These are phyloP conservation scores for Sphagnum tenellum DNA, from an alignment of 225 moss, liverwort and hornwort genomes.

Conservation along the genomic window DNA sequence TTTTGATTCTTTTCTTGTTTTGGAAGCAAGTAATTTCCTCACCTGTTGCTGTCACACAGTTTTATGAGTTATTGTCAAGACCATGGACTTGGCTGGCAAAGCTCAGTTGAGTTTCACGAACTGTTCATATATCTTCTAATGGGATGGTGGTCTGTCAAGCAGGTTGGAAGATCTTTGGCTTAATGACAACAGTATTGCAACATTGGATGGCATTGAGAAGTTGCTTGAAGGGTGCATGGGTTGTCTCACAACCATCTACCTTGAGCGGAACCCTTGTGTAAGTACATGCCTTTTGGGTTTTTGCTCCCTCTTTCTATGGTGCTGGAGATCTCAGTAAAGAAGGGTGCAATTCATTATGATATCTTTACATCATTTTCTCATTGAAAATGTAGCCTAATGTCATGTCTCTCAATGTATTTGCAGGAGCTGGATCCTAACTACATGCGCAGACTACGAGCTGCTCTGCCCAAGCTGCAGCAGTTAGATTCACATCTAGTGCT, in stretches of 20 bases:
- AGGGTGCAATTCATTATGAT: no score
- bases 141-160: conserved; percentile 11
- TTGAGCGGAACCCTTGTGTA: conserved; percentile 90
- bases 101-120: no score
- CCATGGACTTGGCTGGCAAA: no score
- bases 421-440: conserved; percentile 63
- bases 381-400: no score
- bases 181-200: conserved; percentile 72
- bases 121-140: no score
- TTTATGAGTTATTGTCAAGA: no score
- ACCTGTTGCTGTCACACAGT: no score
- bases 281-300: conserved; percentile 6
- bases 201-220: conserved; percentile 56
- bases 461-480: conserved; percentile 84
- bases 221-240: conserved; percentile 60
- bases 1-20: no score
- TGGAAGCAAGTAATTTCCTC: no score
- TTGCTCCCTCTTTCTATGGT: no score
- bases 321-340: no score
- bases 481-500: conserved; percentile 62
- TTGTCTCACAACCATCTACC: conserved; percentile 73
- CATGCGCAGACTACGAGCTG: conserved; percentile 50
- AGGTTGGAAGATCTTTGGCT: conserved; percentile 93
- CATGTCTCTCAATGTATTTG: not conserved
- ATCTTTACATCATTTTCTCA: no score